A percentile compares a stretch with the other conserved stretches of the same genome.
These are phyloP conservation scores for Fusarium kyushuense DNA, from an alignment of 2,329 filamentous ascomycete genomes.

Conservation along the genomic window DNA sequence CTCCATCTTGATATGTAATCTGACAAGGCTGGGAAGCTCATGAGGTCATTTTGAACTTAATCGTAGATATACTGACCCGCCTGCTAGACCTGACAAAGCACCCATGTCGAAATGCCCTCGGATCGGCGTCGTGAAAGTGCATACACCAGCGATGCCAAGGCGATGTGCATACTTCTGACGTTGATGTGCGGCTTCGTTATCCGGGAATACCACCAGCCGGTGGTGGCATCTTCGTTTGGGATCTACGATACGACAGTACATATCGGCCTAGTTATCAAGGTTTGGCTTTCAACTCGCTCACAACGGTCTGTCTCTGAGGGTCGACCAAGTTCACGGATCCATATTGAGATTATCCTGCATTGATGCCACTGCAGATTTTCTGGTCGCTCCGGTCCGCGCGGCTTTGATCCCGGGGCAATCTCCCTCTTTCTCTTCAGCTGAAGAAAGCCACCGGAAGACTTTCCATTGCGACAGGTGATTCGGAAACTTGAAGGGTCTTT, in stretches of 20 bases:
- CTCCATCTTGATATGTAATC: conserved; percentile 10
- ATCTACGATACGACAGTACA: not conserved
- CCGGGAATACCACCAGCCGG: conserved; percentile 8
- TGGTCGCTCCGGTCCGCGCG: conserved; percentile 14
- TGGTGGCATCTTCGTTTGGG: conserved; percentile 7
- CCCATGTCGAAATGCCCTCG: not conserved
- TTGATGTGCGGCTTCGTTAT: conserved; percentile 12
- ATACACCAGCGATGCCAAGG: not conserved
- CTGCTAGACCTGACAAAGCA: conserved; percentile 12
- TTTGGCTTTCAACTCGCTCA: conserved; percentile 5
- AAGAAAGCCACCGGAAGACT: conserved; percentile 1
- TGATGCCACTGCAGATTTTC: conserved; percentile 4
- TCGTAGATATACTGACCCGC: conserved; percentile 13
- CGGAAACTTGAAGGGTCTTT: not conserved
- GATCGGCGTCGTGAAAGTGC: conserved; percentile 5
- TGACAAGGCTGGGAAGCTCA: conserved; percentile 6
- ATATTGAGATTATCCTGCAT: conserved; percentile 4
- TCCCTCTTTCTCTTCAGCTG: not conserved
- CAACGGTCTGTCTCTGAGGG: conserved; percentile 22
- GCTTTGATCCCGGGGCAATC: not conserved
- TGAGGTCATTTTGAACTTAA: conserved; percentile 33
- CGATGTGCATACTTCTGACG: conserved; percentile 25
- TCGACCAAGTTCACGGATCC: conserved; percentile 4
- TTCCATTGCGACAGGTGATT: conserved; percentile 1
- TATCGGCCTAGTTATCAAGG: not conserved